Conservation (phyloP, 345 rosid species). For the Anastatica hierochuntica region DNA sequence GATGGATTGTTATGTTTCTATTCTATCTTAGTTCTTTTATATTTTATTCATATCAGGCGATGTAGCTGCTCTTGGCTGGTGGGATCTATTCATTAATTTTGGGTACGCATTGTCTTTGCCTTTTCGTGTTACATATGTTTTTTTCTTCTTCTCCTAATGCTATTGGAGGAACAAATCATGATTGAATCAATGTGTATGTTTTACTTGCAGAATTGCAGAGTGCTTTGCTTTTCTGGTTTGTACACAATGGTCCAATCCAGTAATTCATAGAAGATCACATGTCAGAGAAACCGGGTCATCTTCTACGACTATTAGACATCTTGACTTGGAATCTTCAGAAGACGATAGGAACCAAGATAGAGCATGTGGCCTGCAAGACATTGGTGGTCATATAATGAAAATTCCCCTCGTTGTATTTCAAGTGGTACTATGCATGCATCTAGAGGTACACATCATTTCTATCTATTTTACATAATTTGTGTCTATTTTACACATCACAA, state of each 20-base stretch:
- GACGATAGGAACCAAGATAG: conserved; percentile 51
- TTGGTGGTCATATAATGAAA: conserved; percentile 95
- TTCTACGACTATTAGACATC: conserved; percentile 48
- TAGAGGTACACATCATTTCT: conserved; percentile 51
- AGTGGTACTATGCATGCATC: conserved; percentile 78
- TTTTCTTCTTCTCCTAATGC: not conserved
- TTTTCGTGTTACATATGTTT: not conserved
- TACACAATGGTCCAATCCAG: conserved; percentile 97
- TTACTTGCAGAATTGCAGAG: conserved; percentile 78
- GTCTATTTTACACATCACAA: conserved; percentile 17
- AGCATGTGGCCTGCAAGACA: conserved; percentile 70
- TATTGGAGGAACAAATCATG: not conserved
- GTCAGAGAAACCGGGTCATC: conserved; percentile 57
- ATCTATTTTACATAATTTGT: conserved; percentile 25
- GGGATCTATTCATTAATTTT: conserved; percentile 90
- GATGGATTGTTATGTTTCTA: conserved; percentile 1
- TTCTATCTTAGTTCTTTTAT: not conserved
- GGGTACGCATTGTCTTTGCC: conserved; percentile 41
- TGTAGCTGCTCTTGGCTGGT: conserved; percentile 84
- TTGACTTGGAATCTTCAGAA: conserved; percentile 63
- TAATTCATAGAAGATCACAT: conserved; percentile 57
- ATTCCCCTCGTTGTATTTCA: conserved; percentile 80
- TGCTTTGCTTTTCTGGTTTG: conserved; percentile 95
- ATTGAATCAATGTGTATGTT: conserved; percentile 37
- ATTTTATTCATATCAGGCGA: conserved; percentile 48